Evolutionary conservation across 192 early-diverging fungal genomes (phyloP).

Genomic region (Haplosporangium gracile): DNA sequence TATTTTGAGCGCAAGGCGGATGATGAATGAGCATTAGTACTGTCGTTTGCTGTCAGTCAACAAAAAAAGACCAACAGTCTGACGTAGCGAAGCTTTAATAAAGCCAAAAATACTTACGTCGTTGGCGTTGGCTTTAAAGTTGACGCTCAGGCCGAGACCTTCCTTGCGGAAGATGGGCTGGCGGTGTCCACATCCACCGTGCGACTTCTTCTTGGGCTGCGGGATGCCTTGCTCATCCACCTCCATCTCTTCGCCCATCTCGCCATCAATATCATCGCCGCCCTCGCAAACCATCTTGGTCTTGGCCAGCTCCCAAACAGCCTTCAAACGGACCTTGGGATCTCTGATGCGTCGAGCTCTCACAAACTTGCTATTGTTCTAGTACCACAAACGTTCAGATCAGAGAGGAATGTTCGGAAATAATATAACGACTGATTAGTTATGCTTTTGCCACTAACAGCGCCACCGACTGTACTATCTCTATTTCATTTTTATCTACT

Average conservation of each 20-base stretch:
- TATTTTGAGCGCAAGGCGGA: constrained; percentile 19
- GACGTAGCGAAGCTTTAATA: constrained; percentile 24
- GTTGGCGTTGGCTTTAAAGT: constrained; percentile 58
- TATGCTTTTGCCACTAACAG: neutral
- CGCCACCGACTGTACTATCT: neutral
- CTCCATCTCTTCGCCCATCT: constrained; percentile 63
- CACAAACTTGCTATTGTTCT: constrained; percentile 78
- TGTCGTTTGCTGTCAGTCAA: neutral
- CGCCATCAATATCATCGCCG: constrained; percentile 72
- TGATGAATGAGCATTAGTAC: no score
- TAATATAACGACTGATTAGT: neutral
- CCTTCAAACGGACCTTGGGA: constrained; percentile 80
- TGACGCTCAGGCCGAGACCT: constrained; percentile 76
- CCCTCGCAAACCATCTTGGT: constrained; percentile 85
- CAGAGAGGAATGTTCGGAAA: neutral
- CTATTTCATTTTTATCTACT: neutral
- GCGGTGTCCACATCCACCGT: constrained; percentile 88
- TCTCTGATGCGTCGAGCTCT: constrained; percentile 74
- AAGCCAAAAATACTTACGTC: constrained; percentile 28
- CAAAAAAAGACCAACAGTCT: neutral
- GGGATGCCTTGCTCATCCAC: constrained; percentile 59
- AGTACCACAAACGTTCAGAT: constrained; percentile 8
- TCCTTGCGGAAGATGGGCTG: constrained; percentile 89
- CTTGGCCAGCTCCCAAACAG: constrained; percentile 92
- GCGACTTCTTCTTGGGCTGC: constrained; percentile 69